phyloP scores from a whole-genome alignment of 1,284 basidiomycete species.

The Abortiporus biennis region DNA sequence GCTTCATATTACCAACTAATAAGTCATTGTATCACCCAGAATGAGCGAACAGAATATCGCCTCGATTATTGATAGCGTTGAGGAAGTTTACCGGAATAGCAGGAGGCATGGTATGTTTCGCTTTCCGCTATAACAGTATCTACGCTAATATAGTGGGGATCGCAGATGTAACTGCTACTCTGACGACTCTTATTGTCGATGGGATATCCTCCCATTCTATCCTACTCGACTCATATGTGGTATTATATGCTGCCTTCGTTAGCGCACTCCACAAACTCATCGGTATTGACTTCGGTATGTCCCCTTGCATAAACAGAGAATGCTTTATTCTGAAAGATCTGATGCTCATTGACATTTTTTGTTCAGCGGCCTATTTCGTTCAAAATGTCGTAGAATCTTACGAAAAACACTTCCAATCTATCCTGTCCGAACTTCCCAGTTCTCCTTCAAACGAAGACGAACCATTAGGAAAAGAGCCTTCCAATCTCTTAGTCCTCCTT shows the following conservation, averaged over 20 bases:
- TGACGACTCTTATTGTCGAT: slow-evolving; percentile 78
- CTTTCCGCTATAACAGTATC: not conserved
- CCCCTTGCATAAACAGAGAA: too few relatives aligned
- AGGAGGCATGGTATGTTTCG: slow-evolving; percentile 67
- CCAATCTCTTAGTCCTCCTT: slow-evolving; percentile 84
- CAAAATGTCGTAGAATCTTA: slow-evolving; percentile 66
- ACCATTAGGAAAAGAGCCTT: slow-evolving; percentile 75
- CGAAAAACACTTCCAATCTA: slow-evolving; percentile 45
- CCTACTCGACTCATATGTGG: slow-evolving; percentile 87
- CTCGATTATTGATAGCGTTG: slow-evolving; percentile 72
- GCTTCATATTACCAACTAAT: not conserved
- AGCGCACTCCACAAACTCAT: slow-evolving; percentile 81
- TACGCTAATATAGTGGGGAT: not conserved
- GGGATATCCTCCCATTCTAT: slow-evolving; percentile 82
- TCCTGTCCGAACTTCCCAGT: slow-evolving; percentile 17
- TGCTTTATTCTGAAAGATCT: slow-evolving; percentile 6
- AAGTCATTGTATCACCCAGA: slow-evolving; percentile 30
- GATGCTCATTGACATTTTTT: not conserved
- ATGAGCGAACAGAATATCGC: slow-evolving; percentile 90
- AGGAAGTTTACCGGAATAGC: slow-evolving; percentile 74
- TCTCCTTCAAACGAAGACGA: slow-evolving; percentile 21
- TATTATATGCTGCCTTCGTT: slow-evolving; percentile 86
- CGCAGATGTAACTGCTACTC: slow-evolving; percentile 75
- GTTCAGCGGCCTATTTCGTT: slow-evolving; percentile 70
- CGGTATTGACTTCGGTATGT: slow-evolving; percentile 85